A percentile compares a stretch with the other conserved stretches of the same genome.
Evolutionary conservation across 108 stramenopile genomes (phyloP).

Genomic region (Licmophora abbreviata): DNA sequence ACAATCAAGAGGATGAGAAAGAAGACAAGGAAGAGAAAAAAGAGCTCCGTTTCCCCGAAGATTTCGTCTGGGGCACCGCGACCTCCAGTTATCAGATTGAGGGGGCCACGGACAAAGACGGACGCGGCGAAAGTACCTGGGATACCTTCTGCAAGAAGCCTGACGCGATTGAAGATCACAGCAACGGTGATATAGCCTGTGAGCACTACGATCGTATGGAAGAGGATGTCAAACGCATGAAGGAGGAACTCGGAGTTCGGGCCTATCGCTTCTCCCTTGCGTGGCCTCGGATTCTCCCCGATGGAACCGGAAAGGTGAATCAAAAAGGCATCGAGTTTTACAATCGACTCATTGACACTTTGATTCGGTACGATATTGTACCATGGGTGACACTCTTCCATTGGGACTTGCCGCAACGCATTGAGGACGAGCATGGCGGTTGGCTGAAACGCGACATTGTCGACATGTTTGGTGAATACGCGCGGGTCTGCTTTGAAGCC

Average conservation of each 20-base stretch:
- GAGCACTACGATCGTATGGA: slow-evolving; percentile 86
- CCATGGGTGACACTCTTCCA: slow-evolving; percentile 91
- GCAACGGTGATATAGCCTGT: slow-evolving; percentile 75
- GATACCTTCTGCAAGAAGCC: slow-evolving; percentile 61
- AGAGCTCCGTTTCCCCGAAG: slow-evolving; percentile 21
- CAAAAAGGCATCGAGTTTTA: slow-evolving; percentile 81
- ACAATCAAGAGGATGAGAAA: too few species aligned
- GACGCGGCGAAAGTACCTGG: slow-evolving; percentile 86
- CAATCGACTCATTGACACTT: slow-evolving; percentile 71
- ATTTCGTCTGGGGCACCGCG: slow-evolving; percentile 85
- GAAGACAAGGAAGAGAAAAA: too few species aligned
- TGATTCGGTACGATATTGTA: slow-evolving; percentile 70
- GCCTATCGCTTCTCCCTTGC: slow-evolving; percentile 90
- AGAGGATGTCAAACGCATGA: slow-evolving; percentile 79
- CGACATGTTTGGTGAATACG: slow-evolving; percentile 77
- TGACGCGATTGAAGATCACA: slow-evolving; percentile 36
- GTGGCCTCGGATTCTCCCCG: slow-evolving; percentile 86
- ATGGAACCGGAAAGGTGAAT: slow-evolving; percentile 54
- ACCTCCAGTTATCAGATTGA: slow-evolving; percentile 90
- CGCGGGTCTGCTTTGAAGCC: slow-evolving; percentile 75
- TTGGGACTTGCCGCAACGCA: slow-evolving; percentile 89
- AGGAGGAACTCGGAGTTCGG: slow-evolving; percentile 59
- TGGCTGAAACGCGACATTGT: slow-evolving; percentile 53
- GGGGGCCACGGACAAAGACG: slow-evolving; percentile 71
- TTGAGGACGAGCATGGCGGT: slow-evolving; percentile 78